phyloP scores from a whole-genome alignment of 2,329 filamentous ascomycete genomes.

The Verticillium zaregamsianum region DNA sequence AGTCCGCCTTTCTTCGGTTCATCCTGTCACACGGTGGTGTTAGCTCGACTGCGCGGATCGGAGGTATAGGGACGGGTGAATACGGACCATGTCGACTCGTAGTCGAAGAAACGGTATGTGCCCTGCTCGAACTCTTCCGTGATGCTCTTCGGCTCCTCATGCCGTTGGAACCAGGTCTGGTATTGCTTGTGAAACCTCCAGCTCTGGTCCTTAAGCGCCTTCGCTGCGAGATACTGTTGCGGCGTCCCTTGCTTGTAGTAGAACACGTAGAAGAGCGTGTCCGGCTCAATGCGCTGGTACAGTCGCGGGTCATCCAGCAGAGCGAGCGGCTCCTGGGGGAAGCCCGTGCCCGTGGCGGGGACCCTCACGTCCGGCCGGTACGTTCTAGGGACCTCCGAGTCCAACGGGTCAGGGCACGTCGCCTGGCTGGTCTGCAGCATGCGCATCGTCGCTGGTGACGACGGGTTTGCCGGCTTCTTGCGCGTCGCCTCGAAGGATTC shows the following conservation, averaged over 20 bases:
- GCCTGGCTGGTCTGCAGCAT: slow-evolving; percentile 73
- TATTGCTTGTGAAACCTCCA: slow-evolving; percentile 99
- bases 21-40: slow-evolving; percentile 59
- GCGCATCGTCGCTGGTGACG: slow-evolving; percentile 64
- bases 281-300: slow-evolving; percentile 86
- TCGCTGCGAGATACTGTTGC: slow-evolving; percentile 92
- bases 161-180: slow-evolving; percentile 97
- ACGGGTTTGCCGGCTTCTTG: slow-evolving; percentile 57
- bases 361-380: slow-evolving; percentile 82
- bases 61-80: not conserved
- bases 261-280: slow-evolving; percentile 97
- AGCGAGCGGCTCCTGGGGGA: slow-evolving; percentile 85
- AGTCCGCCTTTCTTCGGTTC: slow-evolving; percentile 96
- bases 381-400: slow-evolving; percentile 76
- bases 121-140: slow-evolving; percentile 99
- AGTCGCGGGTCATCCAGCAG: slow-evolving; percentile 89
- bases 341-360: slow-evolving; percentile 70
- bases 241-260: slow-evolving; percentile 97
- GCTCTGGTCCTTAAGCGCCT: slow-evolving; percentile 95
- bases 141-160: slow-evolving; percentile 97
- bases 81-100: slow-evolving; percentile 94
- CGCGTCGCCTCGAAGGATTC: slow-evolving; percentile 86
- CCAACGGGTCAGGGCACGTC: slow-evolving; percentile 68
- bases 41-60: slow-evolving; percentile 7
- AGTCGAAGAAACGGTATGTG: slow-evolving; percentile 98